A percentile compares a stretch with the other conserved stretches of the same genome.
phyloP scores from a whole-genome alignment of 2,329 filamentous ascomycete genomes.

The Colletotrichum chrysophilum region DNA sequence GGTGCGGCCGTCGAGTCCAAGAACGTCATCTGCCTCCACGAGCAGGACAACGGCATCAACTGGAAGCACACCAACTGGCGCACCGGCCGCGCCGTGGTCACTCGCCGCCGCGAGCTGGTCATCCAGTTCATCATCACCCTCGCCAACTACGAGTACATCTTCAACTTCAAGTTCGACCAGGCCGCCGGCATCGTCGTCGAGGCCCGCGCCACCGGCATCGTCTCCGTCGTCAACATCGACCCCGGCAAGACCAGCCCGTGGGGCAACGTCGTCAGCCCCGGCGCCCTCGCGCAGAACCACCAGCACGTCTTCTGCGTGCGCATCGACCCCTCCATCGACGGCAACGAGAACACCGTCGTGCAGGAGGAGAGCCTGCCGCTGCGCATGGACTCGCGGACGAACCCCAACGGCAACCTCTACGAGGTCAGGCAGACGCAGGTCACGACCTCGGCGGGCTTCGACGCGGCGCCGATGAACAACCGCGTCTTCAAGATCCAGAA shows the following conservation, averaged over 20 bases:
- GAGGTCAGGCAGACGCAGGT: constrained; percentile 50
- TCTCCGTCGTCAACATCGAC: constrained; percentile 44
- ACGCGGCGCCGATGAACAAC: constrained; percentile 47
- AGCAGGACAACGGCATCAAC: constrained; percentile 22
- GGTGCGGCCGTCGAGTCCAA: constrained; percentile 48
- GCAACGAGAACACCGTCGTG: constrained; percentile 54
- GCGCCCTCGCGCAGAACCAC: constrained; percentile 61
- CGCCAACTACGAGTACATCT: constrained; percentile 60
- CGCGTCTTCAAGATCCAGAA: constrained; percentile 25
- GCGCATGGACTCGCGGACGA: constrained; percentile 43
- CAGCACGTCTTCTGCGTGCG: constrained; percentile 62
- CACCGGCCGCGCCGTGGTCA: constrained; percentile 55
- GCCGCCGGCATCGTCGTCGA: constrained; percentile 38
- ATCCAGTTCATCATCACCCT: constrained; percentile 63
- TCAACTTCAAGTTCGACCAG: constrained; percentile 49
- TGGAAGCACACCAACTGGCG: constrained; percentile 55
- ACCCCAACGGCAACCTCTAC: constrained; percentile 54
- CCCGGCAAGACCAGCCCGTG: constrained; percentile 52
- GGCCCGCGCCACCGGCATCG: constrained; percentile 40
- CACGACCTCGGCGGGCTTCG: constrained; percentile 42
- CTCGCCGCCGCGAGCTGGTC: constrained; percentile 56
- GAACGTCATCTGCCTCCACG: constrained; percentile 23
- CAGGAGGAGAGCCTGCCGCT: constrained; percentile 63
- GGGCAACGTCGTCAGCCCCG: constrained; percentile 58
- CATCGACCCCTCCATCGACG: constrained; percentile 61